Conservation (phyloP, 108 stramenopile genomes). For the Cyclotella kingstonii region DNA sequence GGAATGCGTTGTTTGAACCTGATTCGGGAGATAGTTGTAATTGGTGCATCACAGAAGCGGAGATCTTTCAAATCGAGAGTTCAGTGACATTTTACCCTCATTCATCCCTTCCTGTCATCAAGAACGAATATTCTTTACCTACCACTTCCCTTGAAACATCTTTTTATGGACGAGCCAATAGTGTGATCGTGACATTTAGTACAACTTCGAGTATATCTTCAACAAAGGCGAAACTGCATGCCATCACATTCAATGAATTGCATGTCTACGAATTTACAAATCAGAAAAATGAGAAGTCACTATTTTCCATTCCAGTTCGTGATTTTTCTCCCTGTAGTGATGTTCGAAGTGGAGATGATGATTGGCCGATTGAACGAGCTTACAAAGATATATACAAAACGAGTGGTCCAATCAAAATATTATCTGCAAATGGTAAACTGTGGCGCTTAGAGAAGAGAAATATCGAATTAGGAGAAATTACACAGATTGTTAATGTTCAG, state of each 20-base stretch:
- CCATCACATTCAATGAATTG: slow-evolving; percentile 12
- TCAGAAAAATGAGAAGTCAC: not conserved
- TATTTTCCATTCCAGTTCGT: slow-evolving; percentile 27
- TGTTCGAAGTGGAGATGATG: not conserved
- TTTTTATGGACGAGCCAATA: slow-evolving; percentile 18
- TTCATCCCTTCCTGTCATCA: slow-evolving; percentile 20
- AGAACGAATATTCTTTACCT: too few relatives aligned
- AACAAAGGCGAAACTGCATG: slow-evolving; percentile 15
- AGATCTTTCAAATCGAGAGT: slow-evolving; percentile 13
- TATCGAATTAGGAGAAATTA: slow-evolving; percentile 6
- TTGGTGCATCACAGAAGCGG: slow-evolving; percentile 15
- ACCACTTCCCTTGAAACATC: slow-evolving; percentile 1
- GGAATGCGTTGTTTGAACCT: slow-evolving; percentile 17
- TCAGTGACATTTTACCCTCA: slow-evolving; percentile 46
- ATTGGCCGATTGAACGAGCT: slow-evolving; percentile 23
- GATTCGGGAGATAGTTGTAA: slow-evolving; percentile 5
- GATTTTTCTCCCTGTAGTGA: slow-evolving; percentile 17
- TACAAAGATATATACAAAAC: slow-evolving; percentile 3
- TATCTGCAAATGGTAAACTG: slow-evolving; percentile 21
- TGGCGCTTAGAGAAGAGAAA: slow-evolving; percentile 19
- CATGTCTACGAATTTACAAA: slow-evolving; percentile 22
- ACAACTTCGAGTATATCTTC: not conserved
- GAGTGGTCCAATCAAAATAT: slow-evolving; percentile 13
- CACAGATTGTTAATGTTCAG: slow-evolving; percentile 25
- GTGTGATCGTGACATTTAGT: slow-evolving; percentile 3